A percentile compares a stretch with the other conserved stretches of the same genome.
Evolutionary conservation across 805 yeast species (phyloP).

Genomic region (Kregervanrija delftensis): DNA sequence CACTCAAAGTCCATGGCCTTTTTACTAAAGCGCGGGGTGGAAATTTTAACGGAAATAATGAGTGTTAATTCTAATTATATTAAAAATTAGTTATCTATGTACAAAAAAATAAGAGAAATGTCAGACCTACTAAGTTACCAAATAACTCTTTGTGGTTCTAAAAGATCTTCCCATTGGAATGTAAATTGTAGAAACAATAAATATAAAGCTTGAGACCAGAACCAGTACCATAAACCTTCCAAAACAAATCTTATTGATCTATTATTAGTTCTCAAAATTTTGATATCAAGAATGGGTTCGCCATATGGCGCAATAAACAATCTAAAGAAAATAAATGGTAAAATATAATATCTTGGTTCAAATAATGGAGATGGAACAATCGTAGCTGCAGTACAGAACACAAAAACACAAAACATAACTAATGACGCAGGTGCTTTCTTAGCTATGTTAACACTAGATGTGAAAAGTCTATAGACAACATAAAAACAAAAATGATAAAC

Average conservation of each 20-base stretch:
- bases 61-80: not conserved
- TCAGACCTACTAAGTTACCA: constrained; percentile 46
- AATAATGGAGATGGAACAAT: constrained; percentile 86
- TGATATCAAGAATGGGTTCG: constrained; percentile 19
- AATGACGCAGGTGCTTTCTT: constrained; percentile 19
- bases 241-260: constrained; percentile 30
- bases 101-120: not conserved
- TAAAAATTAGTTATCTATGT: not conserved
- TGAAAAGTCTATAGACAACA: constrained; percentile 17
- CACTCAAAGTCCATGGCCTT: not conserved
- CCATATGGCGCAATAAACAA: constrained; percentile 40
- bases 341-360: constrained; percentile 87
- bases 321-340: constrained; percentile 76
- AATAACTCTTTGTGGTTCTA: constrained; percentile 68
- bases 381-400: constrained; percentile 49
- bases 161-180: constrained; percentile 63
- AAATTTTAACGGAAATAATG: not conserved
- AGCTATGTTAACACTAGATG: constrained; percentile 4
- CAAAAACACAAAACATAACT: constrained; percentile 41
- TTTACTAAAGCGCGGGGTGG: no score
- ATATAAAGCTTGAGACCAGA: constrained; percentile 47
- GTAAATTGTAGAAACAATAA: constrained; percentile 52
- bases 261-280: constrained; percentile 17
- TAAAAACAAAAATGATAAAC: constrained; percentile 55
- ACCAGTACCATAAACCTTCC: constrained; percentile 60